Base-by-base conservation (phyloP, 306 rosid genomes). In the Comarum palustre region DNA sequence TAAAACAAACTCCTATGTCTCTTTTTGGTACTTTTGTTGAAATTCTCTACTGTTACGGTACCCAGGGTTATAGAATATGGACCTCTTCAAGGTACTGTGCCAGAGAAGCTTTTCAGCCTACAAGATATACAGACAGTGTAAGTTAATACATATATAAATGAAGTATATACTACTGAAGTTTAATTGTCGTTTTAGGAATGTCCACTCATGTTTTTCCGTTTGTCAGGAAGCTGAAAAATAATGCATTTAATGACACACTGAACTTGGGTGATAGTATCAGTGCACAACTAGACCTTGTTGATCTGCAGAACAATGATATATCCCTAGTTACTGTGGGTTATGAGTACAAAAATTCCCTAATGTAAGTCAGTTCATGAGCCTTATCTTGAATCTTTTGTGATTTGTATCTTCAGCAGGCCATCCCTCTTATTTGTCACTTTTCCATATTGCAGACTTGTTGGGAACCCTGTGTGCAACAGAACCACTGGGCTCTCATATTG, bases 81-180 rank as follows among this genome's bases (percentile, higher is more conserved):
- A 67, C 72, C 88, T n/a, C 82, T 94, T 36, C 76, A 82, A 80
- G 99, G 99, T 52, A 39, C 80, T 46, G 80, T 94, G 29, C 99
- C 99, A 34, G 73, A 86, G 20, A 76, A 84, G 68, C 77, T 94
- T 51, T 91, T 94, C 84, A 74, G 87, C 87, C 78, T 78, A 73
- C 82, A 89, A 67, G 90, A 86, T 69, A 78, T 94, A 75, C 93
- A 94, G 74, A 97, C 90, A 94, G 87, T 94, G 99, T 94, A 91
- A 84, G 96, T 81, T 45, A 41, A 54, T 24, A 24, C 12, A 10
- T 62, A 68, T 71, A 63, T 74, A 7, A 59, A 42, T 58, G 52
- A 71, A 71, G 54, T 72, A 9, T 59, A 47, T 54, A 27, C 14
- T 24, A 71, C 10, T 16, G 31, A 69, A 51, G 54, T 5, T 72